Percentiles rank a stretch among this genome's conserved stretches.
These are phyloP conservation scores for Camellia oleifera DNA, from an alignment of 179 eudicot genomes.

Conservation along the genomic window DNA sequence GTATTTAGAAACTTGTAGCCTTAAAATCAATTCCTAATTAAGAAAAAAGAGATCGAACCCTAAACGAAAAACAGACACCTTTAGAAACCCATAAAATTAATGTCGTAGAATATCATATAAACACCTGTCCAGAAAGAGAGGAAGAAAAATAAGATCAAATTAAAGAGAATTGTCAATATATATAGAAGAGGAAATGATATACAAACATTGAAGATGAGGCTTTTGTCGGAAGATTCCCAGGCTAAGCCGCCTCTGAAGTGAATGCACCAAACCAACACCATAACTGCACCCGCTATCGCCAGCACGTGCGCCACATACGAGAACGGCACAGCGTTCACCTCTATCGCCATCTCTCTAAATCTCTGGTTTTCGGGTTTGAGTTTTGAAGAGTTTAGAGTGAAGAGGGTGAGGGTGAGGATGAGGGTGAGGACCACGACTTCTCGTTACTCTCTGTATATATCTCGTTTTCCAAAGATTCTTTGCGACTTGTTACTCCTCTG, in stretches of 20 bases:
- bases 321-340: slow-evolving; percentile 44
- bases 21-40: background rate
- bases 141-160: background rate
- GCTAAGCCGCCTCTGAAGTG: slow-evolving; percentile 86
- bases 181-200: too few species aligned
- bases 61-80: background rate
- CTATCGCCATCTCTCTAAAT: slow-evolving; percentile 40
- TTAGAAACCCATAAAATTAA: background rate
- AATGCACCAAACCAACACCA: slow-evolving; percentile 79
- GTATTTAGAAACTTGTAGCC: background rate
- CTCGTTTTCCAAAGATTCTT: too few species aligned
- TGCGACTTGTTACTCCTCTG: too few species aligned
- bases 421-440: too few species aligned
- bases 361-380: background rate
- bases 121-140: background rate
- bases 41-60: background rate
- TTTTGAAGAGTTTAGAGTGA: too few species aligned
- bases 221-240: slow-evolving; percentile 71
- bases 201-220: slow-evolving; percentile 71
- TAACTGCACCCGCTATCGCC: slow-evolving; percentile 50
- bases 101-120: background rate
- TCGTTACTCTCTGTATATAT: too few species aligned
- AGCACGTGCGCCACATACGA: slow-evolving; percentile 64
- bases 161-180: background rate
- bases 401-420: too few species aligned